Base-by-base conservation (phyloP, 768 basidiomycete species). In the Boletus patriciae region DNA sequence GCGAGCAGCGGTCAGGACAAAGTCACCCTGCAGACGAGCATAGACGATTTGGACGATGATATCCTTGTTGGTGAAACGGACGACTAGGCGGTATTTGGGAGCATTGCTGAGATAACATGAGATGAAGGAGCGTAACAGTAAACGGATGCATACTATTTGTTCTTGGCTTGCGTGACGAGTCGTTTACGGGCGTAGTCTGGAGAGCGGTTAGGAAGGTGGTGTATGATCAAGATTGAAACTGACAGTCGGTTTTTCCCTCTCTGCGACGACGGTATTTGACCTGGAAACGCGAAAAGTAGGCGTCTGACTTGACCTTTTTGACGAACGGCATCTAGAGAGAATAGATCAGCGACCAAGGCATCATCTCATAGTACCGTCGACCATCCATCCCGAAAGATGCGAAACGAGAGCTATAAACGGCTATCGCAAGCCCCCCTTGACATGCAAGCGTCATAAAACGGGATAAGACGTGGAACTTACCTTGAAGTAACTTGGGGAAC, bases 171-270 rank as follows among this genome's bases (percentile, higher is more conserved):
- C 57, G 92, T 86, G 63, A 98, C 86, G 53, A 99, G 85, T 64
- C 95, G 88, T 80, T 98, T 97, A 66, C 97, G 92, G 62, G 97
- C 97, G 68, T 98, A 98, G 84, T 98, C 92, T 94, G 29, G 23
- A 33, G 51, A 37, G 52, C n/a, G 11, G 50, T 66, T 21, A 64
- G 61, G 43, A 49, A 3, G 38, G 34, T 19, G n/a, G 34, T 34
- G n/a, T 25, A 46, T 7, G 16, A 43, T 50, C 16, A 49, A 55
- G 15, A 46, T 18, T 31, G 23, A n/a, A 36, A 75, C 86, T 67
- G 58, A 92, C 92, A 99, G 73, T 99, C 97, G 59, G 97, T 99
- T 83, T 96, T 98, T 58, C 97, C 97, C 80, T 99, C 97, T 73
- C 94, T 87, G 64, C 97, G 82, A 71, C 97, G 82, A 73, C 96